These are phyloP conservation scores for Ambispora gerdemannii DNA, from an alignment of 192 early-diverging fungal genomes.

Conservation along the genomic window DNA sequence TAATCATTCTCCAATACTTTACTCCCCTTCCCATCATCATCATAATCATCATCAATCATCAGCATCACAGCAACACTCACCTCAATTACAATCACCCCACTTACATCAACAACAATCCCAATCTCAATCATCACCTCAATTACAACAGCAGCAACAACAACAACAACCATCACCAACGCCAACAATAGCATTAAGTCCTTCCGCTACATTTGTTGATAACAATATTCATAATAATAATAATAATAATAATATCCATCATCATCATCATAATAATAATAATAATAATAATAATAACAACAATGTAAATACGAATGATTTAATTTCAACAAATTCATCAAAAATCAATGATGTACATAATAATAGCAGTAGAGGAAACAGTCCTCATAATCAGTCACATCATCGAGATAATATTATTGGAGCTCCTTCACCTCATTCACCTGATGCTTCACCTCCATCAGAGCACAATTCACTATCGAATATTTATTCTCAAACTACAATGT, in stretches of 20 bases:
- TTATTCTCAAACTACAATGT: not conserved
- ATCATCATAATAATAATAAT: not conserved
- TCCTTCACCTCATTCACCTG: not conserved
- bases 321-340: not conserved
- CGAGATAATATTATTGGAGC: not conserved
- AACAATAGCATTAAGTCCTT: not conserved
- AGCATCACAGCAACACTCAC: not conserved
- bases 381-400: not conserved
- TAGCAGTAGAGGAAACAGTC: not conserved
- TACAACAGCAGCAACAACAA: not conserved
- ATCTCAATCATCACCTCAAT: not conserved
- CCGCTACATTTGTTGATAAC: not conserved
- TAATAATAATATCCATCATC: too few relatives aligned
- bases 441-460: not conserved
- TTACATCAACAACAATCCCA: not conserved
- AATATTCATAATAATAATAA: not conserved
- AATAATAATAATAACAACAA: too few relatives aligned
- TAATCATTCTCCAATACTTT: constrained; percentile 16
- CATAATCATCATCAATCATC: not conserved
- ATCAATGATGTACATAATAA: not conserved
- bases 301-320: not conserved
- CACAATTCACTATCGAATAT: not conserved
- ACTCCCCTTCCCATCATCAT: not conserved
- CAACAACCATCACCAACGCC: constrained; percentile 7
- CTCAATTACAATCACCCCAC: not conserved